These are phyloP conservation scores for Dipodascopsis uninucleata DNA, from an alignment of 805 yeast genomes.

Conservation along the genomic window DNA sequence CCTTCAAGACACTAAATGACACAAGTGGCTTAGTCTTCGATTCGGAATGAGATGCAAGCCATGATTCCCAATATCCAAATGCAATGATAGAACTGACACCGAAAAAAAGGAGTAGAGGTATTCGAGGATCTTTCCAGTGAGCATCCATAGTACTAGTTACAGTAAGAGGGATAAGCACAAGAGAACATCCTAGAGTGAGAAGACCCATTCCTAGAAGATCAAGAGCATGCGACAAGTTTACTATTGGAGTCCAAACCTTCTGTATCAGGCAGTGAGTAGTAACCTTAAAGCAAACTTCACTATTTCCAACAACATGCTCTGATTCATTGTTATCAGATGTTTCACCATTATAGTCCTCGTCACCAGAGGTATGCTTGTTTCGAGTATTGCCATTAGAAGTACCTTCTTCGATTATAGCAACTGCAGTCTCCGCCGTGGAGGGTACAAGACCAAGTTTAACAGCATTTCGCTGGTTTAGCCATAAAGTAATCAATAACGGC, in stretches of 20 bases:
- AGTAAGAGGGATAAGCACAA: constrained; percentile 63
- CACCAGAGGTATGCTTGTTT: too few species aligned
- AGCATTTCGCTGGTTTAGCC: constrained; percentile 24
- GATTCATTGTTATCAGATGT: too few species aligned
- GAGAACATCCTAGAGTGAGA: constrained; percentile 51
- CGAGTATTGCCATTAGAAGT: constrained; percentile 3
- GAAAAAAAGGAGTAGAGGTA: constrained; percentile 56
- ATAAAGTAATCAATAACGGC: constrained; percentile 29
- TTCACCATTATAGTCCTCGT: too few species aligned
- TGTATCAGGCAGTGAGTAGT: too few species aligned
- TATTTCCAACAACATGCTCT: too few species aligned
- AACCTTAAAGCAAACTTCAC: too few species aligned
- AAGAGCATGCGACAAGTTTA: constrained; percentile 41
- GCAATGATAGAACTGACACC: constrained; percentile 54
- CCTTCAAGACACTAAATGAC: constrained; percentile 52
- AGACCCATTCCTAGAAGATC: constrained; percentile 57
- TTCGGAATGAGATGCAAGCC: constrained; percentile 39
- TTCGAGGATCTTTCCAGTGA: constrained; percentile 51
- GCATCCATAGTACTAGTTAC: constrained; percentile 53
- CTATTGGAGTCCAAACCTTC: neutral
- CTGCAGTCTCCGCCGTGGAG: neutral
- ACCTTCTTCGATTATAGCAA: constrained; percentile 2
- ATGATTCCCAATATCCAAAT: constrained; percentile 51
- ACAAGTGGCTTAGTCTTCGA: constrained; percentile 46
- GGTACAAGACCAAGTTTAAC: constrained; percentile 19